phyloP scores from a whole-genome alignment of 2,329 filamentous ascomycete species.

The Diaporthe aspalathi region DNA sequence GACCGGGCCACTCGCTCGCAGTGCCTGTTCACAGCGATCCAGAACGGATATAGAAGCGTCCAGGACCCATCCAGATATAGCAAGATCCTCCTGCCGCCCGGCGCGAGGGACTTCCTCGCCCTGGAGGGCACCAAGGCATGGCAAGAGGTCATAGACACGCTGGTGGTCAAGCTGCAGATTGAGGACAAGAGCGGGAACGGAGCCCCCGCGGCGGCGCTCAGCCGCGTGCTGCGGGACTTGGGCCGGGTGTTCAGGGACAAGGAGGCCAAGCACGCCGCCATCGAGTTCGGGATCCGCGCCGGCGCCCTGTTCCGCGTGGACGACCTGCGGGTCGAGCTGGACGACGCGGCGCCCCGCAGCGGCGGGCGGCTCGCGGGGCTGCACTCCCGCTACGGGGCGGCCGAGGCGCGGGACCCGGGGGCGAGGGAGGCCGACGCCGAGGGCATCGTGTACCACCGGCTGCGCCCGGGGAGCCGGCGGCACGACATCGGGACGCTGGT shows the following conservation, averaged over 20 bases:
- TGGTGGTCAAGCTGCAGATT: constrained; percentile 65
- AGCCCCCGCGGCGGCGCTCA: constrained; percentile 47
- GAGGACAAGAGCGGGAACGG: constrained; percentile 43
- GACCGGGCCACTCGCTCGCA: constrained; percentile 72
- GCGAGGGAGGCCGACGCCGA: constrained; percentile 60
- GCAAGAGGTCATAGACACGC: neutral
- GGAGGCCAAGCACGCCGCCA: constrained; percentile 60
- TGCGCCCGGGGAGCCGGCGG: constrained; percentile 58
- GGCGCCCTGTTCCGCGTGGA: constrained; percentile 17
- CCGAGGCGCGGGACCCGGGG: constrained; percentile 47
- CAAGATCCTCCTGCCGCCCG: constrained; percentile 45
- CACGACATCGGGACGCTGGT: constrained; percentile 82
- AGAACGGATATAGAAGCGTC: neutral
- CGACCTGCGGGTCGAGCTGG: constrained; percentile 52
- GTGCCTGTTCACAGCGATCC: constrained; percentile 61
- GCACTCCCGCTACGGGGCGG: constrained; percentile 51
- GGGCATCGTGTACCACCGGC: constrained; percentile 83
- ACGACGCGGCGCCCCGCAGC: constrained; percentile 55
- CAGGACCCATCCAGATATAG: constrained; percentile 64
- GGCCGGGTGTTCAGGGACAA: constrained; percentile 60
- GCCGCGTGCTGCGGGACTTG: constrained; percentile 63
- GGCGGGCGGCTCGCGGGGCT: constrained; percentile 53
- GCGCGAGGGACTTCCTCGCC: constrained; percentile 48
- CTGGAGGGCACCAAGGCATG: constrained; percentile 9
- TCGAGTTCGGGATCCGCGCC: constrained; percentile 47